Percentiles rank a stretch among this genome's conserved stretches.
phyloP scores from a whole-genome alignment of 192 early-diverging fungal species.

The Umbelopsis sp. region DNA sequence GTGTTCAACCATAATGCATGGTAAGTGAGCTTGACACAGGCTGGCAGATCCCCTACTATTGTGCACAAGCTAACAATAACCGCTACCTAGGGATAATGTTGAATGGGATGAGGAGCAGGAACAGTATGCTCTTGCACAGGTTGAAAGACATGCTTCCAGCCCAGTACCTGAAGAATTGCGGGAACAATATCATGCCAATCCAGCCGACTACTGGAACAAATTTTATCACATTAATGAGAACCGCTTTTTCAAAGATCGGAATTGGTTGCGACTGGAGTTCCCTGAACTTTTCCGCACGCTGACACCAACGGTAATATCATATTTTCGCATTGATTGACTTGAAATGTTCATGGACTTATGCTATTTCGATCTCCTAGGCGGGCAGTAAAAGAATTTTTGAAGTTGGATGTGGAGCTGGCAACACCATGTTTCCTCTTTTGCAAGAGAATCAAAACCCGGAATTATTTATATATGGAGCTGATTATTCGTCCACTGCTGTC shows the following conservation, averaged over 20 bases:
- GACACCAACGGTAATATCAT: constrained; percentile 41
- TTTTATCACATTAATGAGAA: constrained; percentile 86
- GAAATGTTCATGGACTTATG: constrained; percentile 1
- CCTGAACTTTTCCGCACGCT: constrained; percentile 74
- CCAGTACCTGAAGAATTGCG: constrained; percentile 68
- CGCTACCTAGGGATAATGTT: constrained; percentile 82
- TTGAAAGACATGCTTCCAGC: constrained; percentile 71
- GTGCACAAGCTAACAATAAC: neutral
- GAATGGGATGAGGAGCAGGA: constrained; percentile 88
- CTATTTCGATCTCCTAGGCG: constrained; percentile 36
- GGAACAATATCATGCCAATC: constrained; percentile 51
- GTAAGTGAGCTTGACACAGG: constrained; percentile 46
- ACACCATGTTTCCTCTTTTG: constrained; percentile 93
- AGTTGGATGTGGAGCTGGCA: constrained; percentile 97
- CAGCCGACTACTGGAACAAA: constrained; percentile 72
- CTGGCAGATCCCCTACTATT: neutral
- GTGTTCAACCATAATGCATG: constrained; percentile 95
- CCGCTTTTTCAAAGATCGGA: constrained; percentile 95
- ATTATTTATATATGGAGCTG: constrained; percentile 90
- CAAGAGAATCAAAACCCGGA: constrained; percentile 72
- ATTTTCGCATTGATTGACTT: neutral
- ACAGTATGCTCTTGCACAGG: constrained; percentile 71
- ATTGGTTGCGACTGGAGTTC: constrained; percentile 96
- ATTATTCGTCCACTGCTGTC: constrained; percentile 90
- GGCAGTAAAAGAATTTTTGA: constrained; percentile 76